Conservation (phyloP, 192 early-diverging fungal species). For the Linnemannia schmuckeri region DNA sequence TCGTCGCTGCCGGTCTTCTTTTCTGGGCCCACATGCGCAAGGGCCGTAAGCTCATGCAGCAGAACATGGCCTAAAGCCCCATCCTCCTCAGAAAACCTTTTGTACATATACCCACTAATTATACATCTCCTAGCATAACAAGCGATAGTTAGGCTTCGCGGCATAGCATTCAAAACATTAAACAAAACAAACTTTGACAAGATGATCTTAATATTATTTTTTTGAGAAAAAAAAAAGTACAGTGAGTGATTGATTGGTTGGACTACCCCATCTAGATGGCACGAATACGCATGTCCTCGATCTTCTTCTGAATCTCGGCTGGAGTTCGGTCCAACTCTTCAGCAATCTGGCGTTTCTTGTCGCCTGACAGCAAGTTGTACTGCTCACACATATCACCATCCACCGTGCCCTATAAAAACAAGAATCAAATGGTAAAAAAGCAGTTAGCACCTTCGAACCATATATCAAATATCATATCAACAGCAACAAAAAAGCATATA, state of each 20-base stretch:
- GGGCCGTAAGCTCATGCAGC: slow-evolving; percentile 34
- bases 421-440: not conserved
- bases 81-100: not conserved
- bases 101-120: not conserved
- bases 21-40: slow-evolving; percentile 54
- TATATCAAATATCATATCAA: not conserved
- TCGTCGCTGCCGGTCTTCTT: slow-evolving; percentile 38
- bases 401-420: slow-evolving; percentile 48
- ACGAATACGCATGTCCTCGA: slow-evolving; percentile 88
- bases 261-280: slow-evolving; percentile 25
- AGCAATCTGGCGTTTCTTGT: slow-evolving; percentile 82
- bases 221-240: not conserved
- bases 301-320: slow-evolving; percentile 90
- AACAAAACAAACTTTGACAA: slow-evolving; percentile 1
- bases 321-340: slow-evolving; percentile 90
- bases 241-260: not conserved
- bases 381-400: slow-evolving; percentile 97
- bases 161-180: not conserved
- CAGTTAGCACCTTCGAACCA: not conserved
- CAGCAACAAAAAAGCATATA: not conserved
- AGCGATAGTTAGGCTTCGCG: not conserved
- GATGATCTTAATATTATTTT: not conserved
- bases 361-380: slow-evolving; percentile 79
- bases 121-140: too few species aligned
- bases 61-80: not conserved